Evolutionary conservation across 106 monocot species (phyloP).

Genomic region (Narthecium ossifragum): DNA sequence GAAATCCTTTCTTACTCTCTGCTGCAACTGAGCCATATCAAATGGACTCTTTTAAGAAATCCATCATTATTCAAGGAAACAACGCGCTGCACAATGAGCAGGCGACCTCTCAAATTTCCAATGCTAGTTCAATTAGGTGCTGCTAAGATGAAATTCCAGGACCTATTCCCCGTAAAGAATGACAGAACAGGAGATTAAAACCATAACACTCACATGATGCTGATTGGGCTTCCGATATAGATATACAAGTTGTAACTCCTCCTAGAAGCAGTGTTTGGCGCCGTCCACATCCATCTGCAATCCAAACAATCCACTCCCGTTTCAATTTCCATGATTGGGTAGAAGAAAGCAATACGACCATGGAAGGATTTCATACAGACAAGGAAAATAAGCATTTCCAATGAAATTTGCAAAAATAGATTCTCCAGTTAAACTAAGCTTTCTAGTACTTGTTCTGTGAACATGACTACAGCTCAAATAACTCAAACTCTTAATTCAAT

Average conservation of each 20-base stretch:
- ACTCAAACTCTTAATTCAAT: too few species aligned
- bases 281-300: conserved; percentile 34
- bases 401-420: too few species aligned
- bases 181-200: neutral
- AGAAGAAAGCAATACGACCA: conserved; percentile 4
- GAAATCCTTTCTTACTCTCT: conserved; percentile 88
- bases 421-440: too few species aligned
- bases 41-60: conserved; percentile 36
- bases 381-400: too few species aligned
- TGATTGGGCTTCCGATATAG: conserved; percentile 23
- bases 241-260: conserved; percentile 20
- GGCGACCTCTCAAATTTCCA: conserved; percentile 4
- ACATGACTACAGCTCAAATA: too few species aligned
- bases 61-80: conserved; percentile 11
- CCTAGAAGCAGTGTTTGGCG: conserved; percentile 38
- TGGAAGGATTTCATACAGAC: neutral
- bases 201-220: conserved; percentile 47
- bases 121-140: neutral
- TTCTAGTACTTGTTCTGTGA: too few species aligned
- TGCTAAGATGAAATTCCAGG: neutral
- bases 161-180: conserved; percentile 4
- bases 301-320: neutral
- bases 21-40: conserved; percentile 74
- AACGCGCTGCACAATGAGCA: conserved; percentile 15
- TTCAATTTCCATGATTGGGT: too few species aligned